Evolutionary conservation across 768 basidiomycete genomes (phyloP).

Genomic region (Xanthoconium stramineum): DNA sequence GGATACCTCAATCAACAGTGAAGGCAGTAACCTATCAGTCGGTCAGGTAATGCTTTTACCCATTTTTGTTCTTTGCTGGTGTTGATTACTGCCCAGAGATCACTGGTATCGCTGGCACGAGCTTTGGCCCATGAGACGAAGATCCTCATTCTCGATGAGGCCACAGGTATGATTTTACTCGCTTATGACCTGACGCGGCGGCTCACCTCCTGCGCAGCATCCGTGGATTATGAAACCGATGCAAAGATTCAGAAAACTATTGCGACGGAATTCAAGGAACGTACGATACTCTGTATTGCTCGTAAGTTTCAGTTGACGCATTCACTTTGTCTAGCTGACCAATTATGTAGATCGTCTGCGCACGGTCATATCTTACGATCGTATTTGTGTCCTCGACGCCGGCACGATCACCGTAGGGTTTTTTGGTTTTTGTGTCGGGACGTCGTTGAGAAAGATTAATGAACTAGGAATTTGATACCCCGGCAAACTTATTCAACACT

Average conservation of each 20-base stretch:
- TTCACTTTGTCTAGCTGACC: background rate
- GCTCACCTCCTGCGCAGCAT: slow-evolving; percentile 42
- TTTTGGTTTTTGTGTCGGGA: background rate
- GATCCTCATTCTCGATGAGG: slow-evolving; percentile 88
- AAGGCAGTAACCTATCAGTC: slow-evolving; percentile 81
- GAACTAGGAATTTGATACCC: slow-evolving; percentile 75
- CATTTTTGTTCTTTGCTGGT: background rate
- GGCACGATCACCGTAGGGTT: slow-evolving; percentile 64
- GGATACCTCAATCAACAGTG: slow-evolving; percentile 81
- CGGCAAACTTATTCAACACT: slow-evolving; percentile 56
- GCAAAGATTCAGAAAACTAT: slow-evolving; percentile 91
- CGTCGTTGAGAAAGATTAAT: background rate
- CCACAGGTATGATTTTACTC: slow-evolving; percentile 50
- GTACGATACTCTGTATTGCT: slow-evolving; percentile 84
- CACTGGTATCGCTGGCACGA: slow-evolving; percentile 82
- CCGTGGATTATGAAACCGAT: slow-evolving; percentile 88
- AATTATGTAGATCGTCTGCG: slow-evolving; percentile 63
- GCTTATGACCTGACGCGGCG: background rate
- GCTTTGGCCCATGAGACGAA: slow-evolving; percentile 84
- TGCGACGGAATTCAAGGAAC: slow-evolving; percentile 74
- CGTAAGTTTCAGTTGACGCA: slow-evolving; percentile 44
- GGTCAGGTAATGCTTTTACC: slow-evolving; percentile 36
- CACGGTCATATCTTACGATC: slow-evolving; percentile 86
- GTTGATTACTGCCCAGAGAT: slow-evolving; percentile 55
- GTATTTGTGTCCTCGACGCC: slow-evolving; percentile 83